A percentile compares a stretch with the other conserved stretches of the same genome.
Evolutionary conservation across 208 protist genomes (phyloP).

Genomic region (Strigomonas galati): DNA sequence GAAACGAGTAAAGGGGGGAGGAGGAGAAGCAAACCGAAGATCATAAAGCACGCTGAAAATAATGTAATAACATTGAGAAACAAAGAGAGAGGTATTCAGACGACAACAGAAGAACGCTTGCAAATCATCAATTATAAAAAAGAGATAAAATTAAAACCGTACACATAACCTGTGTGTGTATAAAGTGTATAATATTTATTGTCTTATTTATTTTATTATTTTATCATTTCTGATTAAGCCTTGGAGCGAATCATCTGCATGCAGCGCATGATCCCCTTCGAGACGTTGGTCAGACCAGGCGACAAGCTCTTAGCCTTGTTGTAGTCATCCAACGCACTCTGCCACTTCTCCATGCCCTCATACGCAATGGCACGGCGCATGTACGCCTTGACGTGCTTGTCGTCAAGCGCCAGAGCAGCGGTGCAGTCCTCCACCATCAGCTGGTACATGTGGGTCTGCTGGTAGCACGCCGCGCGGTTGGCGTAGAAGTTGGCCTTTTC

Average conservation of each 20-base stretch:
- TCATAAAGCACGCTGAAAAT: background rate
- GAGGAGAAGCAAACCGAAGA: background rate
- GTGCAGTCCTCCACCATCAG: conserved; percentile 86
- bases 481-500: conserved; percentile 87
- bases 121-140: background rate
- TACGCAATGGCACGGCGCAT: conserved; percentile 89
- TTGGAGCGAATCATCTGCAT: conserved; percentile 52
- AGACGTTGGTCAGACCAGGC: conserved; percentile 53
- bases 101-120: no score
- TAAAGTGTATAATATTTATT: background rate
- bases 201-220: background rate
- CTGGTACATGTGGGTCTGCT: conserved; percentile 86
- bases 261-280: conserved; percentile 80
- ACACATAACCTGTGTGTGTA: background rate
- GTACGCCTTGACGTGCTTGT: conserved; percentile 83
- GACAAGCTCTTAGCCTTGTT: conserved; percentile 34
- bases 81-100: background rate
- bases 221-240: background rate
- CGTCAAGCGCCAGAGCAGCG: conserved; percentile 72
- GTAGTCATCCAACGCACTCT: conserved; percentile 26
- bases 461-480: conserved; percentile 89
- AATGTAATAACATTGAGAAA: background rate
- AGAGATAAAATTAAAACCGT: background rate
- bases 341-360: conserved; percentile 91
- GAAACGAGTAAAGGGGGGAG: background rate